Percentiles rank a stretch among this genome's conserved stretches.
Conservation (phyloP, 2,329 filamentous ascomycete genomes). For the Neopestalotiopsis sp. region DNA sequence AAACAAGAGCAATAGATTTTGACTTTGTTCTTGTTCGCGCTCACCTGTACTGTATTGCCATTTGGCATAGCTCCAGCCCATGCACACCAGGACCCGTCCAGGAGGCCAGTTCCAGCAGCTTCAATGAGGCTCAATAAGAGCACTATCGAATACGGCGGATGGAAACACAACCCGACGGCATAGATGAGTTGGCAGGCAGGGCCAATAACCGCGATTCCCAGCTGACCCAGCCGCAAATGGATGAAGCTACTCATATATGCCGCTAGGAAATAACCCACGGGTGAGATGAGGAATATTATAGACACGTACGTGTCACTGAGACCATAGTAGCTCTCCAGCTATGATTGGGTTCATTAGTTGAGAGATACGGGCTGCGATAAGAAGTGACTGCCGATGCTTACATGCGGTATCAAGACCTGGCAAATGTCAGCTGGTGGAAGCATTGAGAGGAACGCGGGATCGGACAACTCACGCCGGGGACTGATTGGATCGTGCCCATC, state of each 20-base stretch:
- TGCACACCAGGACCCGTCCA: slow-evolving; percentile 50
- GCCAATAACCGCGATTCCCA: slow-evolving; percentile 43
- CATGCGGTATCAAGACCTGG: slow-evolving; percentile 13
- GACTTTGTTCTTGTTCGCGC: neutral
- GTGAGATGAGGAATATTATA: slow-evolving; percentile 46
- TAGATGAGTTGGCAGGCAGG: slow-evolving; percentile 42
- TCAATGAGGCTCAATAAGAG: slow-evolving; percentile 37
- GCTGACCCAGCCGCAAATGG: slow-evolving; percentile 45
- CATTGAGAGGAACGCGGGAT: neutral
- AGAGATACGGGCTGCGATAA: neutral
- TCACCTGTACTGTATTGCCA: slow-evolving; percentile 24
- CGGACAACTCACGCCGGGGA: neutral
- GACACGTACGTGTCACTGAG: slow-evolving; percentile 49
- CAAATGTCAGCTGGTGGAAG: neutral
- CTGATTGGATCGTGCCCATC: slow-evolving; percentile 12
- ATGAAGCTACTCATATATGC: slow-evolving; percentile 44
- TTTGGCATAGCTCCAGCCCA: slow-evolving; percentile 44
- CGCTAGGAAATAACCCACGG: slow-evolving; percentile 48
- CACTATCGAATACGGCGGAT: slow-evolving; percentile 37
- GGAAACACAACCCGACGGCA: slow-evolving; percentile 31
- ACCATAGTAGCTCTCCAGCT: slow-evolving; percentile 43
- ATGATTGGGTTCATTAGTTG: neutral
- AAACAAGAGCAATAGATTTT: neutral
- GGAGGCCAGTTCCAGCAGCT: slow-evolving; percentile 43
- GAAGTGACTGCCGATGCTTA: neutral